Conservation (phyloP, 2,329 filamentous ascomycete genomes). For the Paecilomyces dactylethromorphus region DNA sequence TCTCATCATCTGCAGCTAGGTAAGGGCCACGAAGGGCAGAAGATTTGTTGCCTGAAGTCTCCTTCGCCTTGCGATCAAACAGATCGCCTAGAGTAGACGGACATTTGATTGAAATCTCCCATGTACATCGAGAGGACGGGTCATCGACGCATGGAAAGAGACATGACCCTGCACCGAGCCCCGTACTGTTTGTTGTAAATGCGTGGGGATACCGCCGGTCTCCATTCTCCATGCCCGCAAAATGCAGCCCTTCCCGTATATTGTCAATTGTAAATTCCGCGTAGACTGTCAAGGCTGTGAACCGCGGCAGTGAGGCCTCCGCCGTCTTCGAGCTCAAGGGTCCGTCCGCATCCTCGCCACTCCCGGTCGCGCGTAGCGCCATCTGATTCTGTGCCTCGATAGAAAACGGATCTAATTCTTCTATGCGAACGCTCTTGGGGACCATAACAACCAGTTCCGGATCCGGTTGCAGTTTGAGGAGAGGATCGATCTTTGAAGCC, state of each 20-base stretch:
- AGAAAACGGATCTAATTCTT: conserved; percentile 51
- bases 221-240: conserved; percentile 74
- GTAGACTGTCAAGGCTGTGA: conserved; percentile 55
- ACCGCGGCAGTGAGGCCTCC: conserved; percentile 40
- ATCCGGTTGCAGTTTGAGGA: conserved; percentile 46
- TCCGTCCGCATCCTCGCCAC: conserved; percentile 31
- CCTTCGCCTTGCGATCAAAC: conserved; percentile 33
- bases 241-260: conserved; percentile 82
- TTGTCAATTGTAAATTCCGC: conserved; percentile 73
- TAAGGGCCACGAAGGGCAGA: conserved; percentile 24
- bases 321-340: conserved; percentile 24
- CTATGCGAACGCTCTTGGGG: conserved; percentile 55
- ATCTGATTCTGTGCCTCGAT: conserved; percentile 42
- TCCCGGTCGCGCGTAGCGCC: conserved; percentile 32
- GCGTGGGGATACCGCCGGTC: conserved; percentile 84
- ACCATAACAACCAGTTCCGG: conserved; percentile 54
- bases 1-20: conserved; percentile 69
- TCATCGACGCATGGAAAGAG: conserved; percentile 94
- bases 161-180: conserved; percentile 72
- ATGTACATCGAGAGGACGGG: conserved; percentile 69
- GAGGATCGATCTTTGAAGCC: conserved; percentile 58
- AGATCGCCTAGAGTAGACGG: conserved; percentile 80
- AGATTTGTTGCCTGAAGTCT: conserved; percentile 10
- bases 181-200: conserved; percentile 76
- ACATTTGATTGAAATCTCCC: conserved; percentile 82